Conservation (phyloP, 108 stramenopile species). For the Asterionellopsis glacialis region DNA sequence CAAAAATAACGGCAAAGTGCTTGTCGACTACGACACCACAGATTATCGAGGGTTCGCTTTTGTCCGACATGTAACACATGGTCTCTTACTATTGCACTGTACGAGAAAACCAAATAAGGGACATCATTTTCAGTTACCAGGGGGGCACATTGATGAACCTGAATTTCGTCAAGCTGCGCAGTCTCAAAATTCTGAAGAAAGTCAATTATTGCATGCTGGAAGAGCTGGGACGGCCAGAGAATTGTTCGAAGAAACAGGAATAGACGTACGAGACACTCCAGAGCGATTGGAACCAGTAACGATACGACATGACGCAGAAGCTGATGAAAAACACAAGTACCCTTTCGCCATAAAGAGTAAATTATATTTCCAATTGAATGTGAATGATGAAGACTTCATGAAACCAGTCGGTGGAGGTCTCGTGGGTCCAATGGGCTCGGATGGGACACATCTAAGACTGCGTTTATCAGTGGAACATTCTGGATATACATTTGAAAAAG, state of each 20-base stretch:
- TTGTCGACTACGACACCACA: slow-evolving; percentile 17
- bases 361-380: slow-evolving; percentile 44
- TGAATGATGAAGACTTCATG: slow-evolving; percentile 54
- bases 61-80: slow-evolving; percentile 51
- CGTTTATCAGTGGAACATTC: slow-evolving; percentile 64
- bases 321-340: slow-evolving; percentile 1
- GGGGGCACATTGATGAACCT: slow-evolving; percentile 71
- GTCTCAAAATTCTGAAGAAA: not conserved
- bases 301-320: slow-evolving; percentile 7
- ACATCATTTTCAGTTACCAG: slow-evolving; percentile 76
- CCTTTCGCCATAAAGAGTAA: slow-evolving; percentile 36
- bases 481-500: slow-evolving; percentile 71
- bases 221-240: slow-evolving; percentile 69
- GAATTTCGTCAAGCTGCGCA: slow-evolving; percentile 35
- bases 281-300: slow-evolving; percentile 43
- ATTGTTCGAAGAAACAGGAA: slow-evolving; percentile 77
- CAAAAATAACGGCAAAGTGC: not conserved
- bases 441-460: slow-evolving; percentile 13
- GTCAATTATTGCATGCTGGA: slow-evolving; percentile 45
- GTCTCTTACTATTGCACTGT: slow-evolving; percentile 67
- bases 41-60: slow-evolving; percentile 74
- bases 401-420: slow-evolving; percentile 11
- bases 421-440: not conserved
- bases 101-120: slow-evolving; percentile 68
- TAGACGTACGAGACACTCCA: slow-evolving; percentile 51